Conservation (phyloP, 2,329 filamentous ascomycete genomes). For the Thelonectria discophora region DNA sequence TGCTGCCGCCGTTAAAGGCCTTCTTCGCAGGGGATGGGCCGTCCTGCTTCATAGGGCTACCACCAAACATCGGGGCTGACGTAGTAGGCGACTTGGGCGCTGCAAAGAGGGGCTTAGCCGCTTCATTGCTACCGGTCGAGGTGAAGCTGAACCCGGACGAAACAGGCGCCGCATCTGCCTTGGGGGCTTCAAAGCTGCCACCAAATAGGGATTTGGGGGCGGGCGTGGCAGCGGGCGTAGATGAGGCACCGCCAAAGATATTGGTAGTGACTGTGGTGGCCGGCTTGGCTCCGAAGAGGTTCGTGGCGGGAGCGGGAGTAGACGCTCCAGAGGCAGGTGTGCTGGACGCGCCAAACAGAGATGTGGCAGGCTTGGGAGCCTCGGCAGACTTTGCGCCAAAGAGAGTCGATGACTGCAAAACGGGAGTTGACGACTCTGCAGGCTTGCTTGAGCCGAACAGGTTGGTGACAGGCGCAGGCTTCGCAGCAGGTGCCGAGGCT, state of each 20-base stretch:
- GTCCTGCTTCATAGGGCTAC: conserved; percentile 56
- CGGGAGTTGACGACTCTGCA: conserved; percentile 39
- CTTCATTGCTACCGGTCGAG: conserved; percentile 39
- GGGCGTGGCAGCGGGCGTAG: conserved; percentile 21
- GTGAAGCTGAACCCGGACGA: conserved; percentile 11
- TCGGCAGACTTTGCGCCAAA: conserved; percentile 47
- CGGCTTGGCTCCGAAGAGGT: conserved; percentile 42
- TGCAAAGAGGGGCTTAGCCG: conserved; percentile 51
- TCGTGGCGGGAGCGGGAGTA: conserved; percentile 29
- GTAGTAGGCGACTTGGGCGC: conserved; percentile 47
- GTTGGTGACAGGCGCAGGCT: conserved; percentile 38
- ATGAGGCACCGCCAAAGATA: conserved; percentile 45
- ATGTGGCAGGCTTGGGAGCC: conserved; percentile 37
- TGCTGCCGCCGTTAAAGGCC: conserved; percentile 41
- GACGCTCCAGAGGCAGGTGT: conserved; percentile 24
- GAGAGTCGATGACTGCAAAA: conserved; percentile 44
- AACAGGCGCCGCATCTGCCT: conserved; percentile 34
- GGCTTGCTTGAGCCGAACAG: conserved; percentile 53
- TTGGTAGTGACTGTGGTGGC: conserved; percentile 36
- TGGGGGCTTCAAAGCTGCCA: conserved; percentile 28
- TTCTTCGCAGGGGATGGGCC: conserved; percentile 51
- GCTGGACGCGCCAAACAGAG: conserved; percentile 46
- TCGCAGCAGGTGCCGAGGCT: not conserved
- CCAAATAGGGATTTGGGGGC: conserved; percentile 45
- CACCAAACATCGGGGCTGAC: conserved; percentile 49